A percentile compares a stretch with the other conserved stretches of the same genome.
Evolutionary conservation across 441 rosid species (phyloP).

Genomic region (Erodium trifolium): DNA sequence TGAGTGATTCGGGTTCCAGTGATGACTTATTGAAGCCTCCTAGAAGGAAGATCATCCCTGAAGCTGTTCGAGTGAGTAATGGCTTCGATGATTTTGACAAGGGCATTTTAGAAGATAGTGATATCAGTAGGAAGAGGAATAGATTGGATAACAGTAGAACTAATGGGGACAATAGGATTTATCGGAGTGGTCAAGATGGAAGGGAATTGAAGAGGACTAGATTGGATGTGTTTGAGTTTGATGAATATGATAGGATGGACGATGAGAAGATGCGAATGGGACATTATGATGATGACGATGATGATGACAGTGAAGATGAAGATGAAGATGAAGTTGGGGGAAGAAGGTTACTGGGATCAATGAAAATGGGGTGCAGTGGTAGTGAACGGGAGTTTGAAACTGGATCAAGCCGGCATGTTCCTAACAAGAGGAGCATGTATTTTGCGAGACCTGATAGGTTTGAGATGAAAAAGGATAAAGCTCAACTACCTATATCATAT

Average conservation of each 20-base stretch:
- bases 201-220: conserved; percentile 28
- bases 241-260: conserved; percentile 68
- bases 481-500: conserved; percentile 26
- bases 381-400: conserved; percentile 38
- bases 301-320: not conserved
- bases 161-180: conserved; percentile 9
- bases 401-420: conserved; percentile 48
- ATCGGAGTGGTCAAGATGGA: conserved; percentile 12
- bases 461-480: conserved; percentile 32
- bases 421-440: conserved; percentile 31
- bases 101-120: conserved; percentile 4
- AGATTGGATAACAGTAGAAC: not conserved
- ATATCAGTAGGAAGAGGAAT: conserved; percentile 8
- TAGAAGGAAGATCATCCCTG: conserved; percentile 10
- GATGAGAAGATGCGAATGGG: conserved; percentile 37
- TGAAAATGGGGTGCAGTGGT: conserved; percentile 32
- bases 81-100: conserved; percentile 8
- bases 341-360: conserved; percentile 42
- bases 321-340: conserved; percentile 22
- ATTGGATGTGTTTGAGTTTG: conserved; percentile 72
- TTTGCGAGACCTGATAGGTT: conserved; percentile 25
- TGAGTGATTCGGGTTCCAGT: conserved; percentile 22
- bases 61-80: conserved; percentile 15
- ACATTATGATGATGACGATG: conserved; percentile 27
- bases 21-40: conserved; percentile 13